Base-by-base conservation (phyloP, 306 rosid species). In the Malus sieversii region DNA sequence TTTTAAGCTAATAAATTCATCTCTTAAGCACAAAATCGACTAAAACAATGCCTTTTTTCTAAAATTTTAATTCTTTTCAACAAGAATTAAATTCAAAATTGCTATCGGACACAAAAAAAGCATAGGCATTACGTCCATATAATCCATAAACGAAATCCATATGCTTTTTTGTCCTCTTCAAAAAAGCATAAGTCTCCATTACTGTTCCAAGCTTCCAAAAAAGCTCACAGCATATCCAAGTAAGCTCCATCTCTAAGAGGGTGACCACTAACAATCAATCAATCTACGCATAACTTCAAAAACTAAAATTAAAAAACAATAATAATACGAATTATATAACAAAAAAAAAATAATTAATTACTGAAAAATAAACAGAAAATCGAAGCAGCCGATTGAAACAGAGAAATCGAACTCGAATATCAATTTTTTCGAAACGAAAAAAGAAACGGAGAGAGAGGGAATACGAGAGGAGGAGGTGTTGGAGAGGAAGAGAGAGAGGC, bases 401-500 rank as follows among this genome's bases (percentile, higher is more conserved):
- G 6, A n/a, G 15, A n/a, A 45, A 29, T 30, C 33, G 27, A 68
- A 25, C 55, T 25, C 30, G 15, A 57, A 16, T 32, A 38, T 29
- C 6, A n/a, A 68, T 42, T 19, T 40, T 35, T 9, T 9, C 5
- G 68, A 74, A 79, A 19, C 1, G 67, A 66, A 79, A 22, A 72
- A 68, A 30, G 73, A 22, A 69, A 46, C 6, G 16, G 53, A 14
- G 53, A 46, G 19, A 4, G 19, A 48, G 19, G 38, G 8, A 84
- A 32, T 88, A 87, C 96, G 85, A 70, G 96, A 84, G 75, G 71
- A 66, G 8, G 70, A 63, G 12, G 78, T 66, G 71, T 80, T 85
- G 75, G 73, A 69, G 81, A 84, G 76, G 44, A 85, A 48, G 51
- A 87, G 42, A 18, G 90, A 85, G 62, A 80, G 75, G 44, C 72